Evolutionary conservation across 768 basidiomycete species (phyloP).

Genomic region (Phallus indusiatus): DNA sequence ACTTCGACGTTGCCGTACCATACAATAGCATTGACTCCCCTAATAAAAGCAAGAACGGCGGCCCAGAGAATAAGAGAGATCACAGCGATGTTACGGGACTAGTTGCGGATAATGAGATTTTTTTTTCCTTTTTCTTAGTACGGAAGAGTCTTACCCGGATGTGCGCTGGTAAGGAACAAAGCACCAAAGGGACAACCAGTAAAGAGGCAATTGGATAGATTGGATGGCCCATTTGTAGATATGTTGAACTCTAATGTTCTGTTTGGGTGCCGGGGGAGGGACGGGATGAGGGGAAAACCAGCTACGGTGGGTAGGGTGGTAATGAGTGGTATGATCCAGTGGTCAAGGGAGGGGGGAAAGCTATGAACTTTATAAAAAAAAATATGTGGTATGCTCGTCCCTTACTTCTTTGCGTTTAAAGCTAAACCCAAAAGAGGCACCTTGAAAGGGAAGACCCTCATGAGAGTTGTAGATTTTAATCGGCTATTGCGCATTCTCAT

Average conservation of each 20-base stretch:
- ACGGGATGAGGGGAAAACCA: background rate
- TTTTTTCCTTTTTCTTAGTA: background rate
- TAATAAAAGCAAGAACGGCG: slow-evolving; percentile 35
- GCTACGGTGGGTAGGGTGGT: background rate
- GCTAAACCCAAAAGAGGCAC: background rate
- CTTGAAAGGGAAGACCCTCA: background rate
- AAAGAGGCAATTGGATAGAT: background rate
- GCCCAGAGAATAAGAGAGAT: slow-evolving; percentile 46
- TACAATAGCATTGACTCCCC: slow-evolving; percentile 47
- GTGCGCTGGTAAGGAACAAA: background rate
- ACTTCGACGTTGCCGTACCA: slow-evolving; percentile 46
- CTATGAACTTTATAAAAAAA: background rate
- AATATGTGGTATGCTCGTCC: background rate
- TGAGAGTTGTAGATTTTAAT: background rate
- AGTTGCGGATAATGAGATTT: slow-evolving; percentile 16
- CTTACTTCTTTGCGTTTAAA: background rate
- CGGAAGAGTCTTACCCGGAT: background rate
- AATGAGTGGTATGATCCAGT: background rate
- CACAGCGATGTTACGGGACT: slow-evolving; percentile 34
- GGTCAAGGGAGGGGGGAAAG: background rate
- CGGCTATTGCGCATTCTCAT: background rate
- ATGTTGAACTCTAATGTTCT: background rate
- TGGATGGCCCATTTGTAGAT: background rate
- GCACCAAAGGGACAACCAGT: background rate
- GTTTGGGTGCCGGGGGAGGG: background rate